These are phyloP conservation scores for Quercus gilva DNA, from an alignment of 306 rosid species.

Conservation along the genomic window DNA sequence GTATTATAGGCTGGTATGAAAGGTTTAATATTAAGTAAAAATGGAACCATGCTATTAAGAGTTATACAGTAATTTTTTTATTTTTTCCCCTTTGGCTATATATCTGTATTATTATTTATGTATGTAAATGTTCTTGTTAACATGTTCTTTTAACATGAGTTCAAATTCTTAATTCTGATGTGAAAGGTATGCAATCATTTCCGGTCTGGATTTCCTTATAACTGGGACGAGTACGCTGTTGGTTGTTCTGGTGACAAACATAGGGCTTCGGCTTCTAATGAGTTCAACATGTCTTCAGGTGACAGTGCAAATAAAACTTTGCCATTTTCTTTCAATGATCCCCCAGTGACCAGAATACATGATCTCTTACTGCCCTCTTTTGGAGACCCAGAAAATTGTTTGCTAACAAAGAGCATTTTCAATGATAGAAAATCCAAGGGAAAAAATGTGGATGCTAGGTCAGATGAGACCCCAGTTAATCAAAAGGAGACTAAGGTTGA, in stretches of 20 bases:
- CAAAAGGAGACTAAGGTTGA: neutral
- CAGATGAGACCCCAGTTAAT: neutral
- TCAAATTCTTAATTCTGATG: neutral
- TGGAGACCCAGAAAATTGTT: constrained; percentile 28
- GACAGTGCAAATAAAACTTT: neutral
- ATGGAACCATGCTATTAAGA: neutral
- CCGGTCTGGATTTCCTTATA: constrained; percentile 66
- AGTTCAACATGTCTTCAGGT: constrained; percentile 18
- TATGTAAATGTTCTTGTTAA: neutral
- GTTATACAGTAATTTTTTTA: too few species aligned
- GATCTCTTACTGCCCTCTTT: constrained; percentile 28
- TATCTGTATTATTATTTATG: neutral
- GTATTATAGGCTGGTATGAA: neutral
- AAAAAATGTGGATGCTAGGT: constrained; percentile 3
- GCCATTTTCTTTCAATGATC: constrained; percentile 22
- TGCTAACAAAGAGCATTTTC: constrained; percentile 9
- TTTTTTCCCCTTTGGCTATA: neutral
- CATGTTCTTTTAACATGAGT: neutral
- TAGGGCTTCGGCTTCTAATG: constrained; percentile 19
- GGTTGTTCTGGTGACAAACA: constrained; percentile 12
- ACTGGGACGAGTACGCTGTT: constrained; percentile 56
- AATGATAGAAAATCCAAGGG: constrained; percentile 12
- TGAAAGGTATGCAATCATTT: constrained; percentile 47
- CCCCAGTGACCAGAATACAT: constrained; percentile 18
- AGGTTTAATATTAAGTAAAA: neutral